Evolutionary conservation across 805 yeast genomes (phyloP), one percentile per base, ranked within the genome.

Genomic region (Nakazawaea laoshanensis): DNA sequence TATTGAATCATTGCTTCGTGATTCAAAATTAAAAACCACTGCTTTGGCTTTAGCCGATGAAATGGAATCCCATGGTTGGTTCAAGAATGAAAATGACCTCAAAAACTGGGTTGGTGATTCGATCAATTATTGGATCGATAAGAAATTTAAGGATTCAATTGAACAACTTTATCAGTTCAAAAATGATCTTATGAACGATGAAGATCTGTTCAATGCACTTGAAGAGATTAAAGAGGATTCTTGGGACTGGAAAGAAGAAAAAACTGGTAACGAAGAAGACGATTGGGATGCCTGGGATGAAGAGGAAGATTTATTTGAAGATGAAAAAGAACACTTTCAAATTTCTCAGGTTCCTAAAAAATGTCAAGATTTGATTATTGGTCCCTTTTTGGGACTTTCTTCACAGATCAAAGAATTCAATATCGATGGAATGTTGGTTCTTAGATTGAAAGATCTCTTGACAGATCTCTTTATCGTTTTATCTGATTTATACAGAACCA

Each of bases 231-330:
- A 13, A 4, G 28, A 23, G 9, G 31, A 27, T 21, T 32, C 35
- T 5, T 35, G 38, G 38, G 24, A 30, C 13, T 30, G 35, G 34
- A 17, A 27, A 5, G 32, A 38, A 5, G 35, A 32, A 11, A 40
- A 32, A 2, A 42, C 34, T 13, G 44, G 36, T 20, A 21, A 30
- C 7, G 38, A 30, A 12, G 43, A 39, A 4, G 43, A 40, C 27
- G 55, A 39, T 7, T 45, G 51, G 48, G 55, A 42, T 22, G 45
- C 46, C 9, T 50, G 55, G 55, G 38, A 43, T 25, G 44, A 45
- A 9, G 37, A 35, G 7, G 55, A 49, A 21, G 51, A 38, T 9
- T 48, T 56, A 53, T 47, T 42, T 26, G 43, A 42, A 11, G 53
- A 43, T 10, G 26, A 14, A 4, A 23, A 16, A 23, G 25, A 45